phyloP scores from a whole-genome alignment of 495 filamentous ascomycete genomes.

The Trichoderma orchidacearum region DNA sequence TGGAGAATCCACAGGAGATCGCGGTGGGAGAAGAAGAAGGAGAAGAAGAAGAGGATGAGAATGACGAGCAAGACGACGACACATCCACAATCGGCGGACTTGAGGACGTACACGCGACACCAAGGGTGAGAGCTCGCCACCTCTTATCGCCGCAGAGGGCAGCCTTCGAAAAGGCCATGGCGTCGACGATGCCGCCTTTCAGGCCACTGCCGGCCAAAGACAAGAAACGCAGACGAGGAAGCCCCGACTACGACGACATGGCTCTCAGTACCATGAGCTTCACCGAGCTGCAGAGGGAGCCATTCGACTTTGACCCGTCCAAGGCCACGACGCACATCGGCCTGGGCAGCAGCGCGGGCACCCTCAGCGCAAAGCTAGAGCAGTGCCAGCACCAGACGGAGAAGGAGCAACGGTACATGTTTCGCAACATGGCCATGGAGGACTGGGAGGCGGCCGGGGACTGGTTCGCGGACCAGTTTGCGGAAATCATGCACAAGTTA shows the following conservation, averaged over 20 bases:
- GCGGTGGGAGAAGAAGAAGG: neutral
- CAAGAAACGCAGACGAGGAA: conserved; percentile 3
- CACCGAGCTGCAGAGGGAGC: conserved; percentile 32
- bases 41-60: neutral
- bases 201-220: neutral
- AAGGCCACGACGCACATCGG: conserved; percentile 14
- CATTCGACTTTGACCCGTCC: conserved; percentile 41
- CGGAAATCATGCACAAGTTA: conserved; percentile 45
- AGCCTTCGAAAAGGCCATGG: neutral
- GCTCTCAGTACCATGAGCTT: conserved; percentile 40
- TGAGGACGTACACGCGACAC: neutral
- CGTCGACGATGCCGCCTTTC: conserved; percentile 1
- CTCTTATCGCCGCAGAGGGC: neutral
- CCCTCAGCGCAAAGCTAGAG: conserved; percentile 27
- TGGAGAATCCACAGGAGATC: too few species aligned
- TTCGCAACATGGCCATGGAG: conserved; percentile 45
- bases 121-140: neutral
- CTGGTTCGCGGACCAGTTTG: conserved; percentile 60
- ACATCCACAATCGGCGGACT: neutral
- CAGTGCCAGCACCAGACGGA: conserved; percentile 21
- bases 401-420: conserved; percentile 45
- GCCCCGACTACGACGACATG: conserved; percentile 39
- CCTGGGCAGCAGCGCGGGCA: conserved; percentile 7
- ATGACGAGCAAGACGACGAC: neutral
- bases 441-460: conserved; percentile 82